Evolutionary conservation across 768 basidiomycete species (phyloP).

Genomic region (Naganishia randhawae): DNA sequence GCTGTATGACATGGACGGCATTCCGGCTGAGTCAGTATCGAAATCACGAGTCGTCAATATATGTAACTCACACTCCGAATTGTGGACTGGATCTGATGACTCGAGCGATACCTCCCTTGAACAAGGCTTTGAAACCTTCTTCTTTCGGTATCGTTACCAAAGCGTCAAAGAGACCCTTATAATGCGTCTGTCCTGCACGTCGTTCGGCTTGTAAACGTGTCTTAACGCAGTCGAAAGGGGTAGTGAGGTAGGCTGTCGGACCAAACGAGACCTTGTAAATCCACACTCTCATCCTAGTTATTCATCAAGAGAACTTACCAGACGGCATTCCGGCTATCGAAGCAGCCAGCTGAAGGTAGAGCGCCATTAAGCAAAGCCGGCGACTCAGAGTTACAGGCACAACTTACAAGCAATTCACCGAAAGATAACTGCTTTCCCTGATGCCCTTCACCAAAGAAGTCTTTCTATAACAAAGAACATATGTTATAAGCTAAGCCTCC

Average conservation of each 20-base stretch:
- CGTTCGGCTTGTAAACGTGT: constrained; percentile 92
- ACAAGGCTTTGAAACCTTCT: constrained; percentile 60
- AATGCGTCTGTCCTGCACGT: constrained; percentile 80
- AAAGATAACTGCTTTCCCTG: constrained; percentile 90
- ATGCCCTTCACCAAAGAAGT: constrained; percentile 91
- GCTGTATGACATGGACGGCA: neutral
- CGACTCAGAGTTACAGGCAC: neutral
- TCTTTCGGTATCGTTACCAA: constrained; percentile 81
- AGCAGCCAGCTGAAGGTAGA: constrained; percentile 32
- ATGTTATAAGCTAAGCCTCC: neutral
- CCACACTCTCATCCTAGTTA: neutral
- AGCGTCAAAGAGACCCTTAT: constrained; percentile 84
- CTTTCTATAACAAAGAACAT: constrained; percentile 64
- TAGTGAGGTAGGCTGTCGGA: constrained; percentile 65
- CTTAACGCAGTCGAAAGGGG: constrained; percentile 94
- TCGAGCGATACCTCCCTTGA: constrained; percentile 87
- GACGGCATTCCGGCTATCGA: constrained; percentile 88
- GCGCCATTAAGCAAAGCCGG: neutral
- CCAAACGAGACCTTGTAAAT: neutral
- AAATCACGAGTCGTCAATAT: neutral
- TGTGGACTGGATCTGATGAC: constrained; percentile 60
- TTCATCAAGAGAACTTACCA: neutral
- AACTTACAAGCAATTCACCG: constrained; percentile 76
- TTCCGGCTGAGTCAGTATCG: neutral
- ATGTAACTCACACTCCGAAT: constrained; percentile 66